Conservation (phyloP, 805 yeast genomes). For the Saccharomycopsis microspora region DNA sequence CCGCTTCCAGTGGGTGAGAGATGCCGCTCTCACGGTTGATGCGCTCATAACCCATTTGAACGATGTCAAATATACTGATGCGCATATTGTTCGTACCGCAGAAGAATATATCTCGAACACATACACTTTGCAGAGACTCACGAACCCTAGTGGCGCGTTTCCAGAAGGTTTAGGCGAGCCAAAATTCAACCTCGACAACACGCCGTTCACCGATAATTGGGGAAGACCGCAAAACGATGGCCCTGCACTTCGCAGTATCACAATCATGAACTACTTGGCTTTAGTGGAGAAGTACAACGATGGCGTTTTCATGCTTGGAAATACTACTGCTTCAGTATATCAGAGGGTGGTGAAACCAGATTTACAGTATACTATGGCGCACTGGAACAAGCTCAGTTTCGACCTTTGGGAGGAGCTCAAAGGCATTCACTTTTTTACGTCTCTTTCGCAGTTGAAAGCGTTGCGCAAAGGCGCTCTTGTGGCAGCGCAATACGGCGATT, state of each 20-base stretch:
- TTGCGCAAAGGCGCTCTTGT: constrained; percentile 35
- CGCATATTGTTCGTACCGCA: constrained; percentile 26
- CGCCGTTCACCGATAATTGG: constrained; percentile 60
- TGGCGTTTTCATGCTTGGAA: constrained; percentile 20
- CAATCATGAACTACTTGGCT: constrained; percentile 23
- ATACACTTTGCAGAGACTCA: constrained; percentile 46
- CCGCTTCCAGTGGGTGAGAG: constrained; percentile 85
- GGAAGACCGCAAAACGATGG: constrained; percentile 97
- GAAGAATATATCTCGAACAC: constrained; percentile 56
- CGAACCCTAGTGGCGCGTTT: constrained; percentile 60
- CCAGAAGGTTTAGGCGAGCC: constrained; percentile 78
- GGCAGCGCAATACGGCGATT: constrained; percentile 21
- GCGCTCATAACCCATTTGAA: constrained; percentile 47
- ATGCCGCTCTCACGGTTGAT: constrained; percentile 70
- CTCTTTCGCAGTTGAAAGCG: constrained; percentile 51
- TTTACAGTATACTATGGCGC: constrained; percentile 37
- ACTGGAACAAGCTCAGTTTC: constrained; percentile 48
- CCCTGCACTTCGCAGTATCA: constrained; percentile 69
- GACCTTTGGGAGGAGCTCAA: constrained; percentile 73
- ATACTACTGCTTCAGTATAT: constrained; percentile 25
- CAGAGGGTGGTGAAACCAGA: constrained; percentile 45
- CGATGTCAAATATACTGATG: constrained; percentile 26
- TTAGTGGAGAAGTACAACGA: constrained; percentile 11
- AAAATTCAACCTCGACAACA: constrained; percentile 59
- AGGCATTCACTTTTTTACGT: constrained; percentile 55